Conservation (phyloP, 106 monocot species). For the Dendrobium officinale region DNA sequence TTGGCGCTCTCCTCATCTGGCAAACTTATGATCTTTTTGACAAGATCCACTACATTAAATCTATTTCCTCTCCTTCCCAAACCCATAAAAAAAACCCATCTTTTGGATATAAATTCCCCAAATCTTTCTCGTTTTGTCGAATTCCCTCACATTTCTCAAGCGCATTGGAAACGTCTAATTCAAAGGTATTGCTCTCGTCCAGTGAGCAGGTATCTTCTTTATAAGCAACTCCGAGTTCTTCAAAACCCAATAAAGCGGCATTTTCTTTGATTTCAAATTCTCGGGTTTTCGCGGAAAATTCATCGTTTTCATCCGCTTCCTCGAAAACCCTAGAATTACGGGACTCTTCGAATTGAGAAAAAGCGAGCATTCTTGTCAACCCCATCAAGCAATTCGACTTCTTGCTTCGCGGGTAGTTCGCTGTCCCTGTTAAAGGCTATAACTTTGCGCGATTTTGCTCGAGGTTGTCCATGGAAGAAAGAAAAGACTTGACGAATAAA, state of each 20-base stretch:
- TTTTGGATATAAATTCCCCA: not conserved
- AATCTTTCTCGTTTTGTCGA: not conserved
- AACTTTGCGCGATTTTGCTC: not conserved
- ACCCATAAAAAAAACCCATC: not conserved
- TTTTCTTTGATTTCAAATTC: not conserved
- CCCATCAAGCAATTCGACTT: constrained; percentile 18
- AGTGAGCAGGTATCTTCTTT: not conserved
- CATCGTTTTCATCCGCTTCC: constrained; percentile 1
- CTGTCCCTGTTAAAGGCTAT: constrained; percentile 13
- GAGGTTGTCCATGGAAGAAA: not conserved
- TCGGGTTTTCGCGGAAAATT: not conserved
- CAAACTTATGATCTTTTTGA: constrained; percentile 23
- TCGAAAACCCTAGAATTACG: not conserved
- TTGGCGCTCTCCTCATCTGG: constrained; percentile 43
- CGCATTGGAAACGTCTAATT: not conserved
- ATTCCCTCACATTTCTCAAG: not conserved
- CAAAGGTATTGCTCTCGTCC: not conserved
- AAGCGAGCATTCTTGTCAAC: constrained; percentile 1
- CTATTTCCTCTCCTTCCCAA: constrained; percentile 1
- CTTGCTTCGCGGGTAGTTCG: constrained; percentile 5
- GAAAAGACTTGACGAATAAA: constrained; percentile 4
- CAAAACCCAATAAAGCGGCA: not conserved
- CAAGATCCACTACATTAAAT: constrained; percentile 14
- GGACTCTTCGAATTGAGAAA: constrained; percentile 1
- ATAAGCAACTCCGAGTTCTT: not conserved